Evolutionary conservation across 225 moss, liverwort and hornwort genomes (phyloP).

Genomic region (Anthoceros angustus): DNA sequence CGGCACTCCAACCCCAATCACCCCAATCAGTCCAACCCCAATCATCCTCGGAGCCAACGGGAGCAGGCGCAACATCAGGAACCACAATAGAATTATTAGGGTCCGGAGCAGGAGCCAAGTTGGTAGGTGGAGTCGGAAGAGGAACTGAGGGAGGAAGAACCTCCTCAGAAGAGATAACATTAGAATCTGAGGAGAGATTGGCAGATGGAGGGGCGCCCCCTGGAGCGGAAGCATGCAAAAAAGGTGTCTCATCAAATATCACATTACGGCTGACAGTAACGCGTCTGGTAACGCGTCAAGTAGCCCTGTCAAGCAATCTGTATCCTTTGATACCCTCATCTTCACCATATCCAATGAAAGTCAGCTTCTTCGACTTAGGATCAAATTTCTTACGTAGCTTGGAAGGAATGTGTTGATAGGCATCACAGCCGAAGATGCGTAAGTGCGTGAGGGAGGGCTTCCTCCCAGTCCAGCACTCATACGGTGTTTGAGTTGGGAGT

Average conservation of each 20-base stretch:
- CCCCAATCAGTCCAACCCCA: too few relatives aligned
- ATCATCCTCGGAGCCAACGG: too few relatives aligned
- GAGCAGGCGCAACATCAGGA: too few relatives aligned
- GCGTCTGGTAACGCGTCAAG: not conserved
- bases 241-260: not conserved
- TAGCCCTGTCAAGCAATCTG: not conserved
- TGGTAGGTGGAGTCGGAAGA: too few relatives aligned
- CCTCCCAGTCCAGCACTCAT: not conserved
- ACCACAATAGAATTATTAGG: too few relatives aligned
- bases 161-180: too few relatives aligned
- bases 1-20: too few relatives aligned
- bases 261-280: not conserved
- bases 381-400: not conserved
- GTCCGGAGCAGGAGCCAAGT: too few relatives aligned
- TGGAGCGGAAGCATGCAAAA: too few relatives aligned
- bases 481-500: not conserved
- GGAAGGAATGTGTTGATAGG: not conserved
- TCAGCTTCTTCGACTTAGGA: not conserved
- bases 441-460: constrained; percentile 4
- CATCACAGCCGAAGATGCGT: constrained; percentile 1
- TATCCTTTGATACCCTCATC: not conserved
- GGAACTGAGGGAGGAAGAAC: too few relatives aligned
- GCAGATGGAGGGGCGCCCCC: not conserved
- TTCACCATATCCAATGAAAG: not conserved
- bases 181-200: not conserved